These are phyloP conservation scores for Magnusiomyces suaveolens DNA, from an alignment of 1,139 yeast species.

Conservation along the genomic window DNA sequence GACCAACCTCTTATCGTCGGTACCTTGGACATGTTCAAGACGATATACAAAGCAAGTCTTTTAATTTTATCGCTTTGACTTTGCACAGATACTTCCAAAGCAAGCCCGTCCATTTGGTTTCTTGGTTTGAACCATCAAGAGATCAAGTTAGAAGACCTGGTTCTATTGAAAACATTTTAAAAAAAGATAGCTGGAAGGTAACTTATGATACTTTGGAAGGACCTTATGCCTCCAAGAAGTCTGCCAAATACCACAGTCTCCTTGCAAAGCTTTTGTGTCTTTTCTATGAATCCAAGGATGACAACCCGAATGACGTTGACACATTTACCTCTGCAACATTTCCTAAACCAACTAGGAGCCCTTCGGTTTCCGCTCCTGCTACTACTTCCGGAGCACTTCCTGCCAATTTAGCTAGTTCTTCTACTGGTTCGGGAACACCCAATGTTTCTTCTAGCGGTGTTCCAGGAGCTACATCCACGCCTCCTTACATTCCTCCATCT, in stretches of 20 bases:
- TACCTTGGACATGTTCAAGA: conserved; percentile 41
- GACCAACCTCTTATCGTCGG: conserved; percentile 46
- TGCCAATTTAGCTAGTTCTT: not conserved
- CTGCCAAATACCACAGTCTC: not conserved
- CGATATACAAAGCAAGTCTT: conserved; percentile 47
- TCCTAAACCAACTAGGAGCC: conserved; percentile 1
- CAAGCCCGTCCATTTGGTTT: conserved; percentile 41
- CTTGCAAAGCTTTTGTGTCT: conserved; percentile 2
- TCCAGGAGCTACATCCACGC: not conserved
- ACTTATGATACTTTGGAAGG: conserved; percentile 11
- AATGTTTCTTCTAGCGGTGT: not conserved
- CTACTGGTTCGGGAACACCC: not conserved
- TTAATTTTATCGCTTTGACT: conserved; percentile 60
- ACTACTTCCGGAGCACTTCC: not conserved
- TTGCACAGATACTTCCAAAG: conserved; percentile 81
- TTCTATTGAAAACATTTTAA: not conserved
- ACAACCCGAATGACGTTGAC: conserved; percentile 4
- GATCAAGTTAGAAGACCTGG: conserved; percentile 11
- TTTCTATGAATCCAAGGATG: conserved; percentile 2
- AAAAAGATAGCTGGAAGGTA: conserved; percentile 19
- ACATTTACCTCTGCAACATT: conserved; percentile 9
- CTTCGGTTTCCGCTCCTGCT: not conserved
- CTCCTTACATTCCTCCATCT: not conserved
- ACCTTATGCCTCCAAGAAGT: conserved; percentile 2
- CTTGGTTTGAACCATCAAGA: conserved; percentile 45